These are phyloP conservation scores for Clitoria ternatea DNA, from an alignment of 306 rosid species.

Conservation along the genomic window DNA sequence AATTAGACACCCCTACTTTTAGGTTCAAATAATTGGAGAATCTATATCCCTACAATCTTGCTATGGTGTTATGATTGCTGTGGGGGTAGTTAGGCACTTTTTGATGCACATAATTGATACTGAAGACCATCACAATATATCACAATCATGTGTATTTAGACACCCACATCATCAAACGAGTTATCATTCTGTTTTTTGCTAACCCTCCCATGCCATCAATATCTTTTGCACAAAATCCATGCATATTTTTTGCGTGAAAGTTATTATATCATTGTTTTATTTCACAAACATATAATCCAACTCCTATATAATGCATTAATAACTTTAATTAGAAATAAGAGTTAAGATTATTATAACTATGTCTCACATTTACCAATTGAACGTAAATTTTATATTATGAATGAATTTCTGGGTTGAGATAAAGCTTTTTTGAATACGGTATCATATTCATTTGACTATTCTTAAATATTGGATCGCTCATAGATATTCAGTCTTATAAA, in stretches of 20 bases:
- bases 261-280: background rate
- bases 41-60: background rate
- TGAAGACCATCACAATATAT: background rate
- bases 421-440: no score
- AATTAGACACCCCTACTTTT: no score
- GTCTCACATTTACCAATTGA: no score
- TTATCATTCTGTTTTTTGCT: background rate
- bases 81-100: background rate
- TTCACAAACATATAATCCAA: background rate
- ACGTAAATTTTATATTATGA: no score
- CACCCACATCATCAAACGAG: background rate
- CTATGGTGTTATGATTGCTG: background rate
- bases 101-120: background rate
- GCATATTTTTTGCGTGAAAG: background rate
- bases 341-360: no score
- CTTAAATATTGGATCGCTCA: no score
- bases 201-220: background rate
- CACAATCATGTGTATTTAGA: slow-evolving; percentile 1
- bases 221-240: background rate
- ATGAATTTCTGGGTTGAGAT: no score
- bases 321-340: no score
- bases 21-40: slow-evolving; percentile 1
- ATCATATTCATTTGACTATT: no score
- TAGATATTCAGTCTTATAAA: no score
- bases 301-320: no score